These are phyloP conservation scores for Evansstolkia leycettana DNA, from an alignment of 495 filamentous ascomycete genomes.

Conservation along the genomic window DNA sequence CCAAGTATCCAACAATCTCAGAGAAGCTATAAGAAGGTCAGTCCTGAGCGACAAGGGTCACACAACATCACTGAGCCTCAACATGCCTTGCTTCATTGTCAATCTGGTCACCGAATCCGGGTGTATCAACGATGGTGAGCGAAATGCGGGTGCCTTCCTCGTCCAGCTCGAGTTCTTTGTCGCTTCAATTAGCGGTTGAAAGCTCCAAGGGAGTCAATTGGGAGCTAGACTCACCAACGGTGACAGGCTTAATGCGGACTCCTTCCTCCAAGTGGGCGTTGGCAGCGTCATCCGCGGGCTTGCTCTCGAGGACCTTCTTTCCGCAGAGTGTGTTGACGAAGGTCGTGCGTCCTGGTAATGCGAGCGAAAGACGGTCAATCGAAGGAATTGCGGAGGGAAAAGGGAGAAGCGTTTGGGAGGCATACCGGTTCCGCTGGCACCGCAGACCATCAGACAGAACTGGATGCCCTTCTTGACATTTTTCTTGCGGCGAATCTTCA, in stretches of 20 bases:
- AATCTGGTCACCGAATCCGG: conserved; percentile 96
- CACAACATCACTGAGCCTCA: neutral
- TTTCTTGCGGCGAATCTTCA: conserved; percentile 99
- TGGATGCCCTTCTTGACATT: conserved; percentile 99
- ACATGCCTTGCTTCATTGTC: conserved; percentile 94
- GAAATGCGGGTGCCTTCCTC: conserved; percentile 98
- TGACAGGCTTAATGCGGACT: conserved; percentile 95
- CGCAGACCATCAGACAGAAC: conserved; percentile 99
- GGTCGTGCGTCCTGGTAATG: conserved; percentile 71
- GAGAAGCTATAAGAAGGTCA: conserved; percentile 54
- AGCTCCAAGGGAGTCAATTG: conserved; percentile 4
- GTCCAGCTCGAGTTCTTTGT: conserved; percentile 81
- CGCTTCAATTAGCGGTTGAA: neutral
- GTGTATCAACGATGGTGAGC: conserved; percentile 95
- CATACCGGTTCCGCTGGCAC: conserved; percentile 94
- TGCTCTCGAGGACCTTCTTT: conserved; percentile 75
- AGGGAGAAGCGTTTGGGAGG: conserved; percentile 6
- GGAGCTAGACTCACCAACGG: conserved; percentile 61
- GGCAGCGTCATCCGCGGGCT: conserved; percentile 80
- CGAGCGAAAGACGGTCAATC: conserved; percentile 16
- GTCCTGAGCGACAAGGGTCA: neutral
- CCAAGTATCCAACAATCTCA: conserved; percentile 94
- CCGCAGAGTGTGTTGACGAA: conserved; percentile 99
- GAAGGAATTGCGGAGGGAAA: conserved; percentile 7
- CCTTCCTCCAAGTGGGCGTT: conserved; percentile 90